phyloP scores from a whole-genome alignment of 805 yeast genomes.

The Danielia oregonensis region DNA sequence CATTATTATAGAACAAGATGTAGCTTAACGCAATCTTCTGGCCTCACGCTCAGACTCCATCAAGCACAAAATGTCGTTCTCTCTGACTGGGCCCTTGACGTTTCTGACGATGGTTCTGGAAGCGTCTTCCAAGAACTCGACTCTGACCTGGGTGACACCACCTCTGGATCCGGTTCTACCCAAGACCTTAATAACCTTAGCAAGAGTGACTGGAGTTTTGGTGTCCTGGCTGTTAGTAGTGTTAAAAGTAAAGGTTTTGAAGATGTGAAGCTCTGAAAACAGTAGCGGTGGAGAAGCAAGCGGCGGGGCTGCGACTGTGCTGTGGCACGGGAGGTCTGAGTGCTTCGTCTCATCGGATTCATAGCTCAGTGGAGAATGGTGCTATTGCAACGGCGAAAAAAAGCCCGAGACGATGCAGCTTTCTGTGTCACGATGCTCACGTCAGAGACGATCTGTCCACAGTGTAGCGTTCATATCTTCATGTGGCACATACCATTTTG shows the following conservation, averaged over 20 bases:
- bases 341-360: too few species aligned
- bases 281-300: too few species aligned
- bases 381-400: too few species aligned
- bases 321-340: too few species aligned
- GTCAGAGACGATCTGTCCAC: too few species aligned
- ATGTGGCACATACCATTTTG: constrained; percentile 18
- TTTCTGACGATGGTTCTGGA: constrained; percentile 95
- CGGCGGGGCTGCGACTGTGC: too few species aligned
- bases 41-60: constrained; percentile 99
- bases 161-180: constrained; percentile 99
- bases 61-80: constrained; percentile 96
- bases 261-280: too few species aligned
- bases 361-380: too few species aligned
- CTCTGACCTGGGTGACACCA: constrained; percentile 99
- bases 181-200: constrained; percentile 98
- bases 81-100: constrained; percentile 97
- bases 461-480: too few species aligned
- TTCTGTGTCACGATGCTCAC: too few species aligned
- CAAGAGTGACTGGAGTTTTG: constrained; percentile 95
- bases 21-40: constrained; percentile 76
- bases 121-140: constrained; percentile 92
- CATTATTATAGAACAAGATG: too few species aligned
- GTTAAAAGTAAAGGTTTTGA: not conserved
- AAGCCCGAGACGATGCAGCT: too few species aligned
- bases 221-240: constrained; percentile 39